Evolutionary conservation across 306 rosid species (phyloP).

Genomic region (Citrullus colocynthis): DNA sequence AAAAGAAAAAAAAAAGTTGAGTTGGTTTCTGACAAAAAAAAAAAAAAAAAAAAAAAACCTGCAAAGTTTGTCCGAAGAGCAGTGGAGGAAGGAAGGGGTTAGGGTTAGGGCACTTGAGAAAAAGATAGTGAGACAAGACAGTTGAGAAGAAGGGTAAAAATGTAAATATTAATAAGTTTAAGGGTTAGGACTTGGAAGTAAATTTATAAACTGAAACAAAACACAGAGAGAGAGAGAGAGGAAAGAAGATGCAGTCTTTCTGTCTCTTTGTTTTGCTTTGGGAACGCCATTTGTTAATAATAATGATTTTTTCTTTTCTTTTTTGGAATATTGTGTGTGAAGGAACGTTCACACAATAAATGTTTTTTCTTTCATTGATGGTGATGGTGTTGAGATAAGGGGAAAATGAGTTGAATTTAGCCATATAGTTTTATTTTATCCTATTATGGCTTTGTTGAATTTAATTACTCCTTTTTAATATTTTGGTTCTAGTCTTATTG

Average conservation of each 20-base stretch:
- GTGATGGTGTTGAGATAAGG: no score
- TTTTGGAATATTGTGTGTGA: no score
- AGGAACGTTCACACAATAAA: no score
- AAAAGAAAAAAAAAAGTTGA: neutral
- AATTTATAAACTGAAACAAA: no score
- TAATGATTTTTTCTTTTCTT: no score
- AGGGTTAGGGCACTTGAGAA: constrained; percentile 61
- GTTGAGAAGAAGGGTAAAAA: constrained; percentile 19
- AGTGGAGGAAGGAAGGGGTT: constrained; percentile 15
- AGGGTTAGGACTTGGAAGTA: neutral
- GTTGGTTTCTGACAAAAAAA: constrained; percentile 31
- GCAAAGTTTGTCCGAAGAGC: constrained; percentile 56
- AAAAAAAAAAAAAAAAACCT: constrained; percentile 23
- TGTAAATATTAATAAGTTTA: no score
- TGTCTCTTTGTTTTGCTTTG: neutral
- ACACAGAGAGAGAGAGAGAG: neutral
- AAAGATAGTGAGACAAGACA: constrained; percentile 83
- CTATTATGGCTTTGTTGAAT: no score
- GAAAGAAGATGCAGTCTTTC: neutral
- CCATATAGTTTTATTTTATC: no score
- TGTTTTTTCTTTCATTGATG: no score
- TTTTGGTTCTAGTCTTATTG: no score
- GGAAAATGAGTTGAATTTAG: no score
- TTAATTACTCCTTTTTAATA: no score
- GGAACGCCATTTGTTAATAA: neutral